Percentiles rank a stretch among this genome's conserved stretches.
phyloP scores from a whole-genome alignment of 345 rosid genomes.

The Isatis tinctoria region DNA sequence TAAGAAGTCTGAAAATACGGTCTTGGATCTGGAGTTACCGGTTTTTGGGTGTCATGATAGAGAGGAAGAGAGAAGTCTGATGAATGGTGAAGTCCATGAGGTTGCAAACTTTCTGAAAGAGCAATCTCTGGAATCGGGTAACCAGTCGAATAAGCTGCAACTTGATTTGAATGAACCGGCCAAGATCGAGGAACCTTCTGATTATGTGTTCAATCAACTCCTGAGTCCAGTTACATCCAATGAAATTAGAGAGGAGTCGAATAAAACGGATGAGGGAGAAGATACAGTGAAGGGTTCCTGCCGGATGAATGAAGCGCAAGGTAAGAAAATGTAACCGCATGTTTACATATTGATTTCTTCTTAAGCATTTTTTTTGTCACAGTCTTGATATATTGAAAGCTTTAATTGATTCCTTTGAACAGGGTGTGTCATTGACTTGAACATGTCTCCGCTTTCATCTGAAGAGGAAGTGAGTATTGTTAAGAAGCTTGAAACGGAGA shows the following conservation, averaged over 20 bases:
- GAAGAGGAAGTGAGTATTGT: neutral
- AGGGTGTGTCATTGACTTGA: conserved; percentile 26
- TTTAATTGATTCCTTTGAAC: conserved; percentile 9
- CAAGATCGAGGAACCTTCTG: conserved; percentile 33
- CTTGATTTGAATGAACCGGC: conserved; percentile 54
- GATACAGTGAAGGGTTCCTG: neutral
- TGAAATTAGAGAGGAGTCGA: neutral
- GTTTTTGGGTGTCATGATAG: conserved; percentile 39
- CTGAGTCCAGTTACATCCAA: conserved; percentile 16
- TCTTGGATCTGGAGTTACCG: conserved; percentile 55
- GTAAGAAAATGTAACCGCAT: conserved; percentile 1
- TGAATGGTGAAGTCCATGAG: conserved; percentile 16
- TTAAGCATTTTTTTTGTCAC: neutral
- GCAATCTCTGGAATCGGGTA: conserved; percentile 16
- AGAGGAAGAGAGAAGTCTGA: conserved; percentile 29
- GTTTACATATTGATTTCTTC: neutral
- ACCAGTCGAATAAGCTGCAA: conserved; percentile 14
- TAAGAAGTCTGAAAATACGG: conserved; percentile 39
- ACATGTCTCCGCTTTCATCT: conserved; percentile 18
- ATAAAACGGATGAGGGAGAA: conserved; percentile 13
- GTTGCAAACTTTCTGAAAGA: conserved; percentile 12
- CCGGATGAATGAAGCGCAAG: conserved; percentile 11
- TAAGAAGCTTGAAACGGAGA: neutral
- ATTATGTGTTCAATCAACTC: conserved; percentile 23
- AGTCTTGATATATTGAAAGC: neutral